Conservation (phyloP, 345 rosid species). For the Lepidium aucheri region DNA sequence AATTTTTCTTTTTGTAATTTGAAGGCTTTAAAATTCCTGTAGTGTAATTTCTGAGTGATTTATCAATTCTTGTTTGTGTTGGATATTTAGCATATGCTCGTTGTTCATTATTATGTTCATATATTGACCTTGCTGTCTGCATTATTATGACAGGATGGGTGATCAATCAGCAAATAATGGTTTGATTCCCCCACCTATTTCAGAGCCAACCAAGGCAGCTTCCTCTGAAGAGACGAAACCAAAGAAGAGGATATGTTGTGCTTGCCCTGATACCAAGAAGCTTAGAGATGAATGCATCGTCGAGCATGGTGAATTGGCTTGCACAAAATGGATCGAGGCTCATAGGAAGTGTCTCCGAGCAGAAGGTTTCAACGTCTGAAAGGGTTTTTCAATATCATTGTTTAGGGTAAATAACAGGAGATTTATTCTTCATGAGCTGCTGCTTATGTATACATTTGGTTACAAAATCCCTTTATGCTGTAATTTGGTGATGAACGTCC, state of each 20-base stretch:
- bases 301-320: conserved; percentile 73
- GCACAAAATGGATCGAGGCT: conserved; percentile 95
- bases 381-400: not conserved
- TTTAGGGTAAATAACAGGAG: conserved; percentile 1
- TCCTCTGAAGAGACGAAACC: conserved; percentile 52
- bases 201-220: conserved; percentile 33
- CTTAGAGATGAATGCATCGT: conserved; percentile 91
- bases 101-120: not conserved
- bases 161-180: conserved; percentile 38
- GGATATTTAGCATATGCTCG: not conserved
- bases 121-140: not conserved
- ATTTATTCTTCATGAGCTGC: not conserved
- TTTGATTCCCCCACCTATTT: conserved; percentile 26
- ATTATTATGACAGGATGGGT: conserved; percentile 34
- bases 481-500: no score
- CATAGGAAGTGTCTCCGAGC: conserved; percentile 84
- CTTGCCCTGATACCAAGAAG: conserved; percentile 85
- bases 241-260: conserved; percentile 87
- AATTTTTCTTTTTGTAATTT: not conserved
- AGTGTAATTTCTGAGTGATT: not conserved
- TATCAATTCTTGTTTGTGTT: no score
- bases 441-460: not conserved
- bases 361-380: conserved; percentile 81
- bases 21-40: not conserved
- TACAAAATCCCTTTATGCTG: conserved; percentile 6